Evolutionary conservation across 2,329 filamentous ascomycete species (phyloP), one percentile per base, ranked within the genome.

Genomic region (Colletotrichum somersetense): DNA sequence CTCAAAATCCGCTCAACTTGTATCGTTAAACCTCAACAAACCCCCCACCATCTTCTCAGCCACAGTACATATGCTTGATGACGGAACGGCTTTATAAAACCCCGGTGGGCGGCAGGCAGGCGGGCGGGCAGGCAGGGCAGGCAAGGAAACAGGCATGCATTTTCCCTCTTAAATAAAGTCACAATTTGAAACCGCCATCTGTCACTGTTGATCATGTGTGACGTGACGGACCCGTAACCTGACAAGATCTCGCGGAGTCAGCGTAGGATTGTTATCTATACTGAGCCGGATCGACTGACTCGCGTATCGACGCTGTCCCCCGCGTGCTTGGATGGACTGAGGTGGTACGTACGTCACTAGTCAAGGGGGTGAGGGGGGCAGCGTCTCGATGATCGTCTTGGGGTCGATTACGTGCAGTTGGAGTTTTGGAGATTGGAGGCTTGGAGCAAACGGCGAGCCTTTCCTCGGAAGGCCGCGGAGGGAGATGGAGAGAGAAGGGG

Each of bases 11-110:
- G 33, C 56, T 44, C 42, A 62, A 62, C 44, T 69, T 64, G 59
- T 64, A 61, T 65, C 70, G 70, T 57, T 70, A 63, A 23, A 23
- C 46, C 20, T n/a, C 18, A 61, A 48, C 16, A 52, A 26, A 20
- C 23, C 38, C 35, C 46, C 20, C 46, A 18, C 30, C 20, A 62
- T 52, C 44, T 62, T 42, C 61, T 56, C 46, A 72, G 55, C 42
- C 64, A 72, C 65, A 72, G 69, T 30, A 69, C 48, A 61, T 70
- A 72, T 70, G 61, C 62, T 72, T 72, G 70, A 72, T 72, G 70
- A 70, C 70, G 70, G 66, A 70, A 72, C 70, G 70, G 70, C 70
- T 70, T 72, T 38, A 65, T 65, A 65, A 62, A 62, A 70, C 53
- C 46, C 55, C 42, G 70, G 53, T 72, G 59, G 66, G 53, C 55